Base-by-base conservation (phyloP, 2,329 filamentous ascomycete genomes). In the Fusarium sp. region DNA sequence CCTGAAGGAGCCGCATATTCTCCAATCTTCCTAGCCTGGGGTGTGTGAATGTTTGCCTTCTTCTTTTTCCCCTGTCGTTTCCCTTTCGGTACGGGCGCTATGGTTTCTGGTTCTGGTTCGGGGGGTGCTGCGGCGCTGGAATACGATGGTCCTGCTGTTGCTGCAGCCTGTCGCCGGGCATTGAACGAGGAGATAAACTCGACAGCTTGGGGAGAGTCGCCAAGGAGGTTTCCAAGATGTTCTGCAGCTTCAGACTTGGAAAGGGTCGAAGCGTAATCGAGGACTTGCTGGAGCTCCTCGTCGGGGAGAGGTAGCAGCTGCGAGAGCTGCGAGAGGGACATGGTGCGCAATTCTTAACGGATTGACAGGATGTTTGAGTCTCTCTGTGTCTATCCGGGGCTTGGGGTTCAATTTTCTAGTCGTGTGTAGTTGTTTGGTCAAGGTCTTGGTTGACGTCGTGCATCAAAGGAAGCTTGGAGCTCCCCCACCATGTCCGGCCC, bases 141-240 rank as follows among this genome's bases (percentile, higher is more conserved):
- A 25, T 77, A 61, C 6, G 77, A 71, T 9, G 74, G 68, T 5
- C 71, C 68, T 11, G 73, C 34, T 3, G 78, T 50, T 4, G 77
- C 67, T 2, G 80, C 85, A 23, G 86, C 86, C 75, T 87, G 83
- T 60, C 90, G 84, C 20, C 86, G 90, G 4, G 92, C 89, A 81
- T 98, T 98, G 81, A 96, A 96, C 20, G 92, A 92, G 1, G 94
- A 91, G 73, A 95, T 92, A 81, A 95, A 97, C 77, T 95, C 92
- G 71, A 95, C 85, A 45, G 87, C 89, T 77, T 93, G 91, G 2
- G 95, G 90, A 8, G 94, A 95, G 81, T 97, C 95, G 59, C 96
- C 97, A 0, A 99, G 89, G 63, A 99, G 87, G 80, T 97, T 95
- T 82, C 92, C 93, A 71, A 99, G 92, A 82, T 98, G 95, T 48